These are phyloP conservation scores for Tetrapisispora taiwanensis DNA, from an alignment of 805 yeast genomes.

Conservation along the genomic window DNA sequence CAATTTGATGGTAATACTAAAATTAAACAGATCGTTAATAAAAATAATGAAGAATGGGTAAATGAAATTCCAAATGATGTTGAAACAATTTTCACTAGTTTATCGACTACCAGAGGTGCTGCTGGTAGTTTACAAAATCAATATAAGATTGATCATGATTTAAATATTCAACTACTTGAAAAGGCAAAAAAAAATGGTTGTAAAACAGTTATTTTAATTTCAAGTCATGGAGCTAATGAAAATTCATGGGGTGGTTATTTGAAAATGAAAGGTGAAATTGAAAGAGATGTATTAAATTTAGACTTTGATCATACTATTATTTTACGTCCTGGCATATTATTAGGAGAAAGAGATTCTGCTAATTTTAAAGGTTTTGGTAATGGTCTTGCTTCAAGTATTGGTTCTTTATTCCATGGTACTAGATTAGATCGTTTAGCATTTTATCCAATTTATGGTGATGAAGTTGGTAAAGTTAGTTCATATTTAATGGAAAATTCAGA, in stretches of 20 bases:
- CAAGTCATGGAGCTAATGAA: slow-evolving; percentile 54
- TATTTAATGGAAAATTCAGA: slow-evolving; percentile 29
- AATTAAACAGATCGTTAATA: slow-evolving; percentile 33
- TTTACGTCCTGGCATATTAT: slow-evolving; percentile 63
- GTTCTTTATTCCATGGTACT: slow-evolving; percentile 28
- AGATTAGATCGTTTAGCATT: slow-evolving; percentile 24
- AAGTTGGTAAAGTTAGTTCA: slow-evolving; percentile 52
- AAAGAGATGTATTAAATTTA: slow-evolving; percentile 51
- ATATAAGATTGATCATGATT: slow-evolving; percentile 61
- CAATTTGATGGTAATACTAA: slow-evolving; percentile 19
- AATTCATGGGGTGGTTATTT: slow-evolving; percentile 51
- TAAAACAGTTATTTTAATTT: slow-evolving; percentile 55
- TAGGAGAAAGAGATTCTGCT: slow-evolving; percentile 48
- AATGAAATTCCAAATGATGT: slow-evolving; percentile 28
- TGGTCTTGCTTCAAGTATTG: slow-evolving; percentile 26
- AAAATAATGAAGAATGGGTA: slow-evolving; percentile 44
- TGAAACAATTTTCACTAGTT: slow-evolving; percentile 47
- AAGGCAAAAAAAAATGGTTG: slow-evolving; percentile 65
- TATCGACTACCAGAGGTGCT: slow-evolving; percentile 64
- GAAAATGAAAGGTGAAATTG: slow-evolving; percentile 66
- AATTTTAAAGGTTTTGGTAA: slow-evolving; percentile 32
- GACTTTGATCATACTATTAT: slow-evolving; percentile 65
- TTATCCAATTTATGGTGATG: slow-evolving; percentile 53
- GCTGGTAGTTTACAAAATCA: slow-evolving; percentile 72
- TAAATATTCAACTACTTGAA: slow-evolving; percentile 57